Evolutionary conservation across 441 rosid species (phyloP), one percentile per base, ranked within the genome.

Genomic region (Manihot esculenta): DNA sequence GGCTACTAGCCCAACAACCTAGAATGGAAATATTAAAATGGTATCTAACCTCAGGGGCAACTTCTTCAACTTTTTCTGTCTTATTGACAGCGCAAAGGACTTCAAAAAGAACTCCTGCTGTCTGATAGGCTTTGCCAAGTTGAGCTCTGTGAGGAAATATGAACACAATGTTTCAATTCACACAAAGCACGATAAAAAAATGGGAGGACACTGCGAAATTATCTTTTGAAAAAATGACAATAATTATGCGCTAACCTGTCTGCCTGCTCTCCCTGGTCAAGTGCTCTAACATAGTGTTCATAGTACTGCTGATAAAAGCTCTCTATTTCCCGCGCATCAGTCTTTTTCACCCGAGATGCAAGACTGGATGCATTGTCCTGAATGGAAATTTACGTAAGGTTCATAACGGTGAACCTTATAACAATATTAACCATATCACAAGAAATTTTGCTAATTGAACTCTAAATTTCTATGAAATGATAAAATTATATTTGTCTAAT

Each of bases 81-180:
- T 96, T 96, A 80, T 91, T 91, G 67, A 93, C 97, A 23, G 98
- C 98, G 68, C 92, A 93, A 56, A 93, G 97, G 70, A 93, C 99
- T 87, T 96, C 99, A 83, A 91, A 93, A 74, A 96, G 99, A 68
- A 93, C 97, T 50, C 98, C 98, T 0, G 99, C 99, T 20, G 96
- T 96, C 86, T 93, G 92, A 82, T 96, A 96, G 74, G 97, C 97
- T 81, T 96, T 96, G 61, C 94, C 96, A 76, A 96, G 97, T 81
- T 95, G 98, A 80, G 93, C 98, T 81, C 99, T 96, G 83, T 50
- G 72, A 69, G 78, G 24, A 45, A 68, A 23, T 24, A 35, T 14
- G 50, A 27, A 30, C 20, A 20, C 42, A 41, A 70, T 48, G 47
- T 38, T 50, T 30, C 26, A 68, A 41, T 11, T 18, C 24, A 23